Percentiles rank a stretch among this genome's conserved stretches.
phyloP scores from a whole-genome alignment of 306 rosid species.

The Ormosia emarginata region DNA sequence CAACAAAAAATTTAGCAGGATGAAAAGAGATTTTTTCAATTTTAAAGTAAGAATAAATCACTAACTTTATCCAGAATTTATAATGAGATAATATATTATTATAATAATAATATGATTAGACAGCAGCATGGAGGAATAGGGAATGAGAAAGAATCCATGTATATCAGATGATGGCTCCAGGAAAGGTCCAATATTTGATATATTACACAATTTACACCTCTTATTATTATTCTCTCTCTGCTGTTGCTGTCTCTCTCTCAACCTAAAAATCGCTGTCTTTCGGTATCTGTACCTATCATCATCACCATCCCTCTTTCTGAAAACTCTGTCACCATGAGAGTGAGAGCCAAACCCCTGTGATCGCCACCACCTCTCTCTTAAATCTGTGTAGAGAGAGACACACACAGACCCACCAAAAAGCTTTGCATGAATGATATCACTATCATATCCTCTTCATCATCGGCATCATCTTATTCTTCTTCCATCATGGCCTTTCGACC shows the following conservation, averaged over 20 bases:
- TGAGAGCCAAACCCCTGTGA: conserved; percentile 72
- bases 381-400: not conserved
- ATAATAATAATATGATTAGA: no score
- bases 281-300: conserved; percentile 59
- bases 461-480: not conserved
- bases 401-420: not conserved
- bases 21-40: no score
- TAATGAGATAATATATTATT: no score
- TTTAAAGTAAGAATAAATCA: no score
- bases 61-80: no score
- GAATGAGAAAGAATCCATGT: not conserved
- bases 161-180: conserved; percentile 37
- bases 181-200: conserved; percentile 36
- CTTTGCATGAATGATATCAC: conserved; percentile 37
- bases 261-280: conserved; percentile 75
- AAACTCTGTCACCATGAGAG: conserved; percentile 83
- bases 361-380: conserved; percentile 12
- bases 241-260: conserved; percentile 43
- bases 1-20: no score
- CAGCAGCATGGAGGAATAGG: not conserved
- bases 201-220: conserved; percentile 25
- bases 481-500: conserved; percentile 66
- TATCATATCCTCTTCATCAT: not conserved
- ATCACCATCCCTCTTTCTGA: conserved; percentile 53
- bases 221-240: conserved; percentile 12